Evolutionary conservation across 106 monocot species (phyloP).

Genomic region (Acorus gramineus): DNA sequence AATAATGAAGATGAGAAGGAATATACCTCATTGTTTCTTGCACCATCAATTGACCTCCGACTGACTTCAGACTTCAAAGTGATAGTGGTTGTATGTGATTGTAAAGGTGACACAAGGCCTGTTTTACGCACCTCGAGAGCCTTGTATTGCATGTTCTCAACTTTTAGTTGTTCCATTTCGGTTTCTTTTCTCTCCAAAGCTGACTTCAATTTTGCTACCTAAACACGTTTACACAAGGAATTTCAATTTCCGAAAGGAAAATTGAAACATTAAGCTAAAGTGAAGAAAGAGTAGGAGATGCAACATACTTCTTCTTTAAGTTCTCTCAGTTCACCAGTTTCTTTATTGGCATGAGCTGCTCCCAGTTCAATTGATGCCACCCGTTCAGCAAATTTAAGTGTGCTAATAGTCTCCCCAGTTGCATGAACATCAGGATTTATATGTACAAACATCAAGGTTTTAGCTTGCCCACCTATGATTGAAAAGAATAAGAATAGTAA

Average conservation of each 20-base stretch:
- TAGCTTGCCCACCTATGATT: not conserved
- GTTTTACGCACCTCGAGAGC: slow-evolving; percentile 12
- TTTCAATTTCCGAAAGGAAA: not conserved
- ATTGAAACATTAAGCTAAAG: not conserved
- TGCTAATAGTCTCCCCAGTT: slow-evolving; percentile 42
- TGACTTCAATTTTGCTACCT: slow-evolving; percentile 27
- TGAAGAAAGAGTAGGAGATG: not conserved
- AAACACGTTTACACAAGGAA: not conserved
- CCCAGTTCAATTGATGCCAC: slow-evolving; percentile 39
- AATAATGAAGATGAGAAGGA: not conserved
- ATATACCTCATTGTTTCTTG: slow-evolving; percentile 17
- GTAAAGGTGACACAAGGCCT: slow-evolving; percentile 15
- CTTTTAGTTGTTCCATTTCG: slow-evolving; percentile 11
- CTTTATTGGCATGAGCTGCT: slow-evolving; percentile 37
- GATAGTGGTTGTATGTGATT: not conserved
- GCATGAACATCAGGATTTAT: not conserved
- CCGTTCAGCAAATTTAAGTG: slow-evolving; percentile 42
- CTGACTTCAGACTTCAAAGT: slow-evolving; percentile 15
- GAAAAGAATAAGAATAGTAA: too few relatives aligned
- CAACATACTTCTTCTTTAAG: slow-evolving; percentile 30
- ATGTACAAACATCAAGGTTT: not conserved
- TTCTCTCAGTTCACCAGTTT: slow-evolving; percentile 32
- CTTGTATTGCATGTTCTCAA: not conserved
- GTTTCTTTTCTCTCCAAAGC: slow-evolving; percentile 21
- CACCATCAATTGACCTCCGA: slow-evolving; percentile 1